Evolutionary conservation across 306 rosid genomes (phyloP), one percentile per base, ranked within the genome.

Genomic region (Casuarina equisetifolia): DNA sequence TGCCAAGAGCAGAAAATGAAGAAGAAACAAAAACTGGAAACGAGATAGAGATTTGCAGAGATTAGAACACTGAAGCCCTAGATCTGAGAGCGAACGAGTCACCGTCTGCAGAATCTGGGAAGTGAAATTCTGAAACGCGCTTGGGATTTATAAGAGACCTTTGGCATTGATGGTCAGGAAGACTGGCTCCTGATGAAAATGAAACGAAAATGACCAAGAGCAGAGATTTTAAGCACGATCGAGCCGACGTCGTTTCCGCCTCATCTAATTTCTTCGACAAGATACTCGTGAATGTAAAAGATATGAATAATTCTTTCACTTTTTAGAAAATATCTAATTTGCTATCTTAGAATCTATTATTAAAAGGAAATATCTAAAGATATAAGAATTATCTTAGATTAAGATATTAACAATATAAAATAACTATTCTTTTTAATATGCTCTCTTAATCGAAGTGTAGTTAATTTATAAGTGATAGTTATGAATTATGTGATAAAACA

Each of bases 21-120:
- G 6, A 16, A 46, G 38, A n/a, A 58, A 58, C 13, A 13, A 2
- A 51, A 48, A 63, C 0, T n/a, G 25, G 39, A 62, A 49, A n/a
- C 36, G 7, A 3, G 44, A 50, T 4, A 3, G 4, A 10, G 10
- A 63, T 76, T 70, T 25, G 76, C 53, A 67, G 44, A 53, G 62
- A 38, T 69, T 43, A 40, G 50, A 70, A 16, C 46, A 36, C 4
- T 13, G 53, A 63, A 78, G 69, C 87, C 78, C 82, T 83, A 78
- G 84, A 81, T 86, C 87, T 73, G 79, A 12, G 12, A 35, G 69
- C 25, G 50, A 10, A 6, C 0, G 51, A 7, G 11, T 58, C 12
- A 82, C 75, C 69, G 70, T 39, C 2, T 25, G 43, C 35, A 64
- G 59, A 63, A 15, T 55, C 39, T 9, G 6, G 43, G 53, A 8